Percentiles rank a stretch among this genome's conserved stretches.
These are phyloP conservation scores for Polyporus tsugae DNA, from an alignment of 1,284 basidiomycete species.

Conservation along the genomic window DNA sequence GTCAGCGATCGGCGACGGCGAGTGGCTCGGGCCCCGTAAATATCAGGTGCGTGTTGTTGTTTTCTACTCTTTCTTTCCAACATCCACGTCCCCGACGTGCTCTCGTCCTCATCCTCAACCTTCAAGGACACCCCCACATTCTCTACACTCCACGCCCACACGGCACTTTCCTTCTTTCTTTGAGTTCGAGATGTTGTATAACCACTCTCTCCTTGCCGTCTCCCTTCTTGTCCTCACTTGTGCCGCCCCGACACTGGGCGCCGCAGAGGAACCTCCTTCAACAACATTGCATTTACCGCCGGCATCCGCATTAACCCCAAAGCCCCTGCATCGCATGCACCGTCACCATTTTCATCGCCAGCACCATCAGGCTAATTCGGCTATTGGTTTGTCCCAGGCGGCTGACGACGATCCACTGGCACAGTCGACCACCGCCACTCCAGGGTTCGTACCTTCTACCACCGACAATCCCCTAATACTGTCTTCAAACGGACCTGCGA, in stretches of 20 bases:
- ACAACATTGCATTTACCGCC: constrained; percentile 16
- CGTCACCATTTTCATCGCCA: not conserved
- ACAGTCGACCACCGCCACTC: not conserved
- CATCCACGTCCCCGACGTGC: constrained; percentile 8
- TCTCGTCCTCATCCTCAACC: not conserved
- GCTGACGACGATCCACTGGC: not conserved
- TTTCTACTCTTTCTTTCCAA: not conserved
- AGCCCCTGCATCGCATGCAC: constrained; percentile 1
- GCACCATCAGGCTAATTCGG: not conserved
- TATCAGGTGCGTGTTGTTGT: not conserved
- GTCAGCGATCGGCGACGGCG: constrained; percentile 2
- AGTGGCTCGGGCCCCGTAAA: constrained; percentile 5
- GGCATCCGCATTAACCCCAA: constrained; percentile 10
- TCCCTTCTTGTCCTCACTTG: constrained; percentile 32
- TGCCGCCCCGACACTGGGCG: constrained; percentile 30
- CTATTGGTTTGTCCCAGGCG: not conserved
- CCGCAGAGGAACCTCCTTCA: constrained; percentile 7
- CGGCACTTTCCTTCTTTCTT: constrained; percentile 31
- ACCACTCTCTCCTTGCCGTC: constrained; percentile 31
- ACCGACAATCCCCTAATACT: not conserved
- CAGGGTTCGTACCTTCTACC: not conserved
- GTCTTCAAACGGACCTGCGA: not conserved
- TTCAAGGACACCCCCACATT: not conserved
- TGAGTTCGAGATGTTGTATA: constrained; percentile 21
- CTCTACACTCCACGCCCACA: constrained; percentile 33